Evolutionary conservation across 345 rosid species (phyloP).

Genomic region (Triadica sebifera): DNA sequence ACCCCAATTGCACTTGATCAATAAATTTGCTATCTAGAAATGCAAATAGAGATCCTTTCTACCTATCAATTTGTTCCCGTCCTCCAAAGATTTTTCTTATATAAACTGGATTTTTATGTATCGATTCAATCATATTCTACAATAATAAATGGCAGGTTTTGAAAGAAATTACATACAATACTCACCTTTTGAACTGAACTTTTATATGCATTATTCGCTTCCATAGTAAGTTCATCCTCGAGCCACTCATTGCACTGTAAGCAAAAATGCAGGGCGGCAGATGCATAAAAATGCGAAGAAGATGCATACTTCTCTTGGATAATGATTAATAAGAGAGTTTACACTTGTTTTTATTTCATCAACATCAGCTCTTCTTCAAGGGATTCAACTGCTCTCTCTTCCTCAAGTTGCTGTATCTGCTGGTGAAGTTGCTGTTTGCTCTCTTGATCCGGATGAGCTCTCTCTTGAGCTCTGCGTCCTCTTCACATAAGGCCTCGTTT

Average conservation of each 20-base stretch:
- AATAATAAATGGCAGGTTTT: too few relatives aligned
- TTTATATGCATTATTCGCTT: slow-evolving; percentile 31
- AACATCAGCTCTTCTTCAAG: slow-evolving; percentile 31
- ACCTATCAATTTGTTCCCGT: too few relatives aligned
- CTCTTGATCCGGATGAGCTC: slow-evolving; percentile 36
- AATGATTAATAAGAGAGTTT: too few relatives aligned
- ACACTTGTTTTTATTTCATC: too few relatives aligned
- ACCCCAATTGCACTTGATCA: background rate
- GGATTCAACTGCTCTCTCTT: slow-evolving; percentile 34
- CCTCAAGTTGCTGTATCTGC: slow-evolving; percentile 42
- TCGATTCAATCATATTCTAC: too few relatives aligned
- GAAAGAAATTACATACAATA: too few relatives aligned
- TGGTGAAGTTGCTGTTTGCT: slow-evolving; percentile 40
- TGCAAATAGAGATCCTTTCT: too few relatives aligned
- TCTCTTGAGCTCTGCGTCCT: slow-evolving; percentile 35
- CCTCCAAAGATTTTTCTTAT: too few relatives aligned
- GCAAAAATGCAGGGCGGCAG: background rate
- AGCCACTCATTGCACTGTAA: slow-evolving; percentile 32
- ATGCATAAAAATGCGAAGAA: background rate
- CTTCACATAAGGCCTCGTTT: slow-evolving; percentile 30
- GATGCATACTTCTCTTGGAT: too few relatives aligned
- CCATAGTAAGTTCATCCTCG: slow-evolving; percentile 33
- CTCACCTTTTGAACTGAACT: slow-evolving; percentile 36
- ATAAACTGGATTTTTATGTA: too few relatives aligned
- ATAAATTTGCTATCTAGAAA: background rate